Conservation (phyloP, 257 asterid genomes). For the Solanum chmielewskii region DNA sequence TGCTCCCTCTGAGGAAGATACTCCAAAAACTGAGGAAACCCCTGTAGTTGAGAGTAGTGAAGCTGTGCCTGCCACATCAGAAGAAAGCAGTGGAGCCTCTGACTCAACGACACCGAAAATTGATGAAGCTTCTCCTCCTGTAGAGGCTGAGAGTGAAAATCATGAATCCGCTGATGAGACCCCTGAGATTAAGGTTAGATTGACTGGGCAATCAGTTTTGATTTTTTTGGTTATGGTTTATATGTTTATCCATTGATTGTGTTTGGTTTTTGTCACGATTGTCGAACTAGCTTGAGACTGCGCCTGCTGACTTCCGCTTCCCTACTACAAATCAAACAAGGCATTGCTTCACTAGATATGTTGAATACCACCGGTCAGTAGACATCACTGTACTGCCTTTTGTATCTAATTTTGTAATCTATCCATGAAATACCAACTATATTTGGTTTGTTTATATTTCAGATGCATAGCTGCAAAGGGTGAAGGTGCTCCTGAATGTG, state of each 20-base stretch:
- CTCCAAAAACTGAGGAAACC: constrained; percentile 26
- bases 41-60: constrained; percentile 31
- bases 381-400: background rate
- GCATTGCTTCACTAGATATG: constrained; percentile 90
- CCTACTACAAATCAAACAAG: constrained; percentile 96
- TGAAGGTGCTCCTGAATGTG: constrained; percentile 83
- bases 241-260: background rate
- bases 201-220: background rate
- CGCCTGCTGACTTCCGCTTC: constrained; percentile 96
- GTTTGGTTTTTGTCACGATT: background rate
- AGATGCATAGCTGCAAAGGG: constrained; percentile 93
- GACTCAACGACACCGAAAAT: constrained; percentile 19
- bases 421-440: background rate
- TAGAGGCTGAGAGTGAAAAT: constrained; percentile 24
- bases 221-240: background rate
- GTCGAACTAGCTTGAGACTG: constrained; percentile 72
- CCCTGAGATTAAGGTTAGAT: constrained; percentile 55
- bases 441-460: constrained; percentile 5
- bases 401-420: background rate
- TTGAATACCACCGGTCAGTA: constrained; percentile 81
- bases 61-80: constrained; percentile 22
- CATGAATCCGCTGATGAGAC: constrained; percentile 51
- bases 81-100: constrained; percentile 23
- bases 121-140: constrained; percentile 31
- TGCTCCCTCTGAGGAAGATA: constrained; percentile 25